phyloP scores from a whole-genome alignment of 345 rosid species.

The Brassica nigra region DNA sequence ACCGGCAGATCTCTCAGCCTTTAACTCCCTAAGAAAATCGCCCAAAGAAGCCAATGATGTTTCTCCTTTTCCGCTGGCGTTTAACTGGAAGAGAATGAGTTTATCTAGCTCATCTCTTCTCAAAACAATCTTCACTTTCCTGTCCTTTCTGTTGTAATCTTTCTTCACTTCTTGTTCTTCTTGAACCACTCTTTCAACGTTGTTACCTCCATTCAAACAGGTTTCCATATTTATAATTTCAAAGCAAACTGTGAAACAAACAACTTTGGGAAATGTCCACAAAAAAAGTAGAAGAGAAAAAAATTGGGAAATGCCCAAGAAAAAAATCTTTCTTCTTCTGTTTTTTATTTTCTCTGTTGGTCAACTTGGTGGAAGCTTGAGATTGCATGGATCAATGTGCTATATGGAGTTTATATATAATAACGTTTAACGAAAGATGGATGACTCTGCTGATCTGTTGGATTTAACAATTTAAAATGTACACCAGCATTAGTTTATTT shows the following conservation, averaged over 20 bases:
- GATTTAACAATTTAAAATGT: background rate
- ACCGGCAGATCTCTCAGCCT: constrained; percentile 42
- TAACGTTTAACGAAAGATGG: constrained; percentile 10
- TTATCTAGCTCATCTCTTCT: constrained; percentile 50
- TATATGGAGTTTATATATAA: constrained; percentile 29
- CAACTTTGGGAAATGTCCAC: constrained; percentile 17
- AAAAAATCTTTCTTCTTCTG: constrained; percentile 30
- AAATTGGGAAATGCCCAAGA: constrained; percentile 42
- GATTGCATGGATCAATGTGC: constrained; percentile 33
- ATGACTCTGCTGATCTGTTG: constrained; percentile 39
- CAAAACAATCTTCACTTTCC: constrained; percentile 40
- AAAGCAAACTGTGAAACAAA: background rate
- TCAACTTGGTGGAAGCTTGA: constrained; percentile 16
- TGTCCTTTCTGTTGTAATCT: constrained; percentile 25
- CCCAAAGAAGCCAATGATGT: constrained; percentile 40
- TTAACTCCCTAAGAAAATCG: constrained; percentile 46
- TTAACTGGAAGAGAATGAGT: constrained; percentile 42
- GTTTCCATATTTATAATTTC: constrained; percentile 29
- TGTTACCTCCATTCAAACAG: constrained; percentile 39
- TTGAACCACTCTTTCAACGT: background rate
- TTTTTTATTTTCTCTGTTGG: constrained; percentile 10
- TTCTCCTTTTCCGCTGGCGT: constrained; percentile 40
- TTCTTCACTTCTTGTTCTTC: constrained; percentile 32
- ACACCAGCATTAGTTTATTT: no score
- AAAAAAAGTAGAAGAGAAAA: constrained; percentile 28